Conservation (phyloP, 192 early-diverging fungal species). For the Backusella sp. region DNA sequence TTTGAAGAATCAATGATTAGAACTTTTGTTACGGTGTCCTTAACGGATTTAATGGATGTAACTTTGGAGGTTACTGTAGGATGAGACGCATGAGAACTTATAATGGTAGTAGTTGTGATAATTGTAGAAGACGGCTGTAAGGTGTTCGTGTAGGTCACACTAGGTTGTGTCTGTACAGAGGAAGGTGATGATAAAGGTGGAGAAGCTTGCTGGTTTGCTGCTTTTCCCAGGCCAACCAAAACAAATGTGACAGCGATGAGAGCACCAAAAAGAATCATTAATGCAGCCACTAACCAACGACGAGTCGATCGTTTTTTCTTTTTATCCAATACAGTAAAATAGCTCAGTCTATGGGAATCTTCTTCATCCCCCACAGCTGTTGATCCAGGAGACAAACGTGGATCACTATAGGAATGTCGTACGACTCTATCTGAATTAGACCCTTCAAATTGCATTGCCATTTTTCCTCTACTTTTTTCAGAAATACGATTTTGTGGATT, state of each 20-base stretch:
- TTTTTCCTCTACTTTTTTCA: constrained; percentile 5
- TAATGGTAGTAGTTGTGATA: not conserved
- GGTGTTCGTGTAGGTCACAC: not conserved
- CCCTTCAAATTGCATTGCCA: not conserved
- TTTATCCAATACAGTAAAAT: not conserved
- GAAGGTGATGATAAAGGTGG: not conserved
- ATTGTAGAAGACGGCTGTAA: not conserved
- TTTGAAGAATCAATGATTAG: not conserved
- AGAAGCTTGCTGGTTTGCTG: not conserved
- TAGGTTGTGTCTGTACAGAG: not conserved
- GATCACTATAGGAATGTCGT: constrained; percentile 11
- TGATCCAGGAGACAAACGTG: constrained; percentile 8
- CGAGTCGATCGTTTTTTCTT: constrained; percentile 4
- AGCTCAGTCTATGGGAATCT: not conserved
- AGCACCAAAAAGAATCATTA: constrained; percentile 4
- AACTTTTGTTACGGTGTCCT: not conserved
- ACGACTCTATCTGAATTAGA: not conserved
- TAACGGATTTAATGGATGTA: not conserved
- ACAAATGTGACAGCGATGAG: constrained; percentile 10
- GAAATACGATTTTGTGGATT: not conserved
- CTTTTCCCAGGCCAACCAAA: constrained; percentile 6
- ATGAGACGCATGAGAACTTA: not conserved
- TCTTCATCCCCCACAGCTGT: constrained; percentile 9
- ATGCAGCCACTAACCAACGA: not conserved
- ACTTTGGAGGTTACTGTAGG: not conserved